Conservation (phyloP, 176 grass and related monocot species). For the Eleusine coracana region DNA sequence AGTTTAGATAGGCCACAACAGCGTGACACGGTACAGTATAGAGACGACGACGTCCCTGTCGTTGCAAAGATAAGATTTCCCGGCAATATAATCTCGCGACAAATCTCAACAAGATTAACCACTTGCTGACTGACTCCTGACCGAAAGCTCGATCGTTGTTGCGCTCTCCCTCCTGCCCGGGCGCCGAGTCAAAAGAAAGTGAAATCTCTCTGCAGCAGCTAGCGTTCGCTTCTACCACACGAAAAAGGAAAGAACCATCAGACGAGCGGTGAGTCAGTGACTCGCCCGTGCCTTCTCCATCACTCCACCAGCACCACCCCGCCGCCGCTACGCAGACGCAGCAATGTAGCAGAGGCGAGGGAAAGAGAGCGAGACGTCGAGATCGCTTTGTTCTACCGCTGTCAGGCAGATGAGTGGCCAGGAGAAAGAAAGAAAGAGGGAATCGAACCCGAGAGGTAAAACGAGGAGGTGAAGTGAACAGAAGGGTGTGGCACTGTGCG, state of each 20-base stretch:
- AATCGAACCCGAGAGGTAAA: background rate
- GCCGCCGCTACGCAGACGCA: background rate
- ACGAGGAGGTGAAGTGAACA: background rate
- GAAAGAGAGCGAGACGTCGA: background rate
- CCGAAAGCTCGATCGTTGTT: slow-evolving; percentile 6
- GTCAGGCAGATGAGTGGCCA: slow-evolving; percentile 2
- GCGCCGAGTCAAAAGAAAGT: background rate
- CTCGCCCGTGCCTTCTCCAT: slow-evolving; percentile 1
- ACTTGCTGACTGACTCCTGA: background rate
- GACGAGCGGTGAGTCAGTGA: background rate
- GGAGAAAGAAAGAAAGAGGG: background rate
- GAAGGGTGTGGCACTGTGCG: background rate
- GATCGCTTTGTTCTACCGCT: background rate
- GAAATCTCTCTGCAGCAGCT: background rate
- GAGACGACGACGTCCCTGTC: background rate
- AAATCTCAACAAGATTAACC: slow-evolving; percentile 16
- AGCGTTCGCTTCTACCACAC: slow-evolving; percentile 34
- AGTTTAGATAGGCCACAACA: background rate
- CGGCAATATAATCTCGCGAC: slow-evolving; percentile 15
- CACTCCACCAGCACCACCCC: slow-evolving; percentile 25
- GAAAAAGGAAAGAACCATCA: slow-evolving; percentile 15
- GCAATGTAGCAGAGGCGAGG: background rate
- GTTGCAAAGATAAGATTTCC: background rate
- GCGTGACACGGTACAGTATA: no score
- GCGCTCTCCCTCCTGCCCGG: background rate